phyloP scores from a whole-genome alignment of 208 protist species.

The Trypanosoma mega region DNA sequence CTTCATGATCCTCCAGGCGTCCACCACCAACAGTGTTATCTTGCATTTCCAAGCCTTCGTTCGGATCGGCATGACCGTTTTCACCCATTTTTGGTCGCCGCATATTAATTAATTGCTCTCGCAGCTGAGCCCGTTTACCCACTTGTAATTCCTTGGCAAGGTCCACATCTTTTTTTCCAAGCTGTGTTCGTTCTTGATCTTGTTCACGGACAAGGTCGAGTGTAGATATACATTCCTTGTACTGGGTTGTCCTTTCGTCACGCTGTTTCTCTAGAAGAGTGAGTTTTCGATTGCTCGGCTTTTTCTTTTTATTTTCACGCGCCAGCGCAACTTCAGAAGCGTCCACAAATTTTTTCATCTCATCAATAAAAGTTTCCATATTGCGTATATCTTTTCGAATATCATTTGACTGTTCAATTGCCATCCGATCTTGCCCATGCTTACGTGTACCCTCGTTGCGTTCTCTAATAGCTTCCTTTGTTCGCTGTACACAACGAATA shows the following conservation, averaged over 20 bases:
- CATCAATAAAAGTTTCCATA: slow-evolving; percentile 48
- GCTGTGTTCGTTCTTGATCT: slow-evolving; percentile 38
- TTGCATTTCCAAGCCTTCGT: slow-evolving; percentile 34
- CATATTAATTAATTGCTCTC: slow-evolving; percentile 50
- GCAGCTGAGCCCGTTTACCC: slow-evolving; percentile 51
- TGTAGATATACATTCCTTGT: slow-evolving; percentile 45
- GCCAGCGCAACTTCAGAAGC: slow-evolving; percentile 35
- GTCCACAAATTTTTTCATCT: slow-evolving; percentile 51
- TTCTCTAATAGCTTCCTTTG: slow-evolving; percentile 59
- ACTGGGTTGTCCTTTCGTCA: slow-evolving; percentile 35
- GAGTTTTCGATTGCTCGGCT: slow-evolving; percentile 45
- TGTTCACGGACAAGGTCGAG: slow-evolving; percentile 54
- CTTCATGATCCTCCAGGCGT: slow-evolving; percentile 55
- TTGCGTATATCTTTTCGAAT: slow-evolving; percentile 64
- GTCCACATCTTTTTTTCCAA: slow-evolving; percentile 36
- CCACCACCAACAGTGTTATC: slow-evolving; percentile 61
- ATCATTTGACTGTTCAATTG: slow-evolving; percentile 59
- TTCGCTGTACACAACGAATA: slow-evolving; percentile 37
- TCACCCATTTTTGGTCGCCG: slow-evolving; percentile 27
- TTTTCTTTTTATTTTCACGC: slow-evolving; percentile 51
- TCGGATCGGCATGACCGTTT: slow-evolving; percentile 20
- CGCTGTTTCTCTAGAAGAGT: slow-evolving; percentile 41
- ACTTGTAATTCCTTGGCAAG: slow-evolving; percentile 39
- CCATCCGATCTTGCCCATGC: slow-evolving; percentile 57
- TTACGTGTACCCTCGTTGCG: slow-evolving; percentile 49